A percentile compares a stretch with the other conserved stretches of the same genome.
phyloP scores from a whole-genome alignment of 1,284 basidiomycete genomes.

The Pascua guehoae region DNA sequence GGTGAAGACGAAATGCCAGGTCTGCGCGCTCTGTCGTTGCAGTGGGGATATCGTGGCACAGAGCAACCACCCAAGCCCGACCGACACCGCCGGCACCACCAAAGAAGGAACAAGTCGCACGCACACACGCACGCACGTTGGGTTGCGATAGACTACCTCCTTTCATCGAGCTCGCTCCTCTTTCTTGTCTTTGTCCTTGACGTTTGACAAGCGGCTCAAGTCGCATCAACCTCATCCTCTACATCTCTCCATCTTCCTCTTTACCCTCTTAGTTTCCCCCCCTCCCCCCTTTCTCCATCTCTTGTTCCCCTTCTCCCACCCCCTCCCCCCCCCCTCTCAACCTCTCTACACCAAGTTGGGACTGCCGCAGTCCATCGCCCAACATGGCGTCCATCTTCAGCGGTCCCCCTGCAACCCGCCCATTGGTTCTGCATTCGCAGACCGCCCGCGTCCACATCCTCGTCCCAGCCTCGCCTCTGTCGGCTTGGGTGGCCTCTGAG shows the following conservation, averaged over 20 bases:
- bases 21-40: too few species aligned
- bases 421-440: conserved; percentile 49
- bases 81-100: too few species aligned
- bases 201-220: conserved; percentile 2
- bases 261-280: neutral
- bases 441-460: conserved; percentile 64
- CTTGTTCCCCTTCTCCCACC: neutral
- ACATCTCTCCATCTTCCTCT: neutral
- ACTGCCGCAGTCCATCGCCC: conserved; percentile 24
- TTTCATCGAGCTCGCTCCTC: neutral
- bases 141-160: too few species aligned
- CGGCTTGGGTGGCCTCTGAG: conserved; percentile 80
- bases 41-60: too few species aligned
- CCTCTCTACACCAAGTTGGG: conserved; percentile 8
- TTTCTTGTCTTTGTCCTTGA: conserved; percentile 5
- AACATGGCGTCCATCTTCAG: conserved; percentile 46
- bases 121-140: too few species aligned
- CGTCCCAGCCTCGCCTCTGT: conserved; percentile 67
- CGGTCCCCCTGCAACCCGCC: conserved; percentile 42
- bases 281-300: neutral
- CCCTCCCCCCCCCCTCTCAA: conserved; percentile 1
- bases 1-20: too few species aligned
- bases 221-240: conserved; percentile 1
- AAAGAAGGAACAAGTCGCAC: too few species aligned
- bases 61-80: too few species aligned